Percentiles rank a stretch among this genome's conserved stretches.
phyloP scores from a whole-genome alignment of 495 filamentous ascomycete genomes.

The Opeltia flavorubescens region DNA sequence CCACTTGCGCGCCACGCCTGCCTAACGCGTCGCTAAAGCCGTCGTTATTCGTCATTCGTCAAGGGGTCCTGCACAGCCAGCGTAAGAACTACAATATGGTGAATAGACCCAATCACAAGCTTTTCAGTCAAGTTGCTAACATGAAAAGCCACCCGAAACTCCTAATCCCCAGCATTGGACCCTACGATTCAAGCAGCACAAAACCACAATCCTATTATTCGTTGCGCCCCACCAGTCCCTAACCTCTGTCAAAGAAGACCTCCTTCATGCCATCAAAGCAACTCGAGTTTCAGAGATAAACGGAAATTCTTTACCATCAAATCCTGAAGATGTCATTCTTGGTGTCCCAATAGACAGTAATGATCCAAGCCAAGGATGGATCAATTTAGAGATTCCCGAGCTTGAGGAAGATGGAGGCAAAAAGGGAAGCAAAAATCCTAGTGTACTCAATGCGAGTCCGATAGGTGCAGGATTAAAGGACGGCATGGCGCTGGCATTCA shows the following conservation, averaged over 20 bases:
- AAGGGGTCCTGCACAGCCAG: neutral
- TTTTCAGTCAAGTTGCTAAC: neutral
- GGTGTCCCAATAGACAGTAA: slow-evolving; percentile 39
- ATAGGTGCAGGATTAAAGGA: slow-evolving; percentile 40
- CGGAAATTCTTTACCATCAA: slow-evolving; percentile 30
- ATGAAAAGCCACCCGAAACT: neutral
- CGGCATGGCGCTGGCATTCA: slow-evolving; percentile 56
- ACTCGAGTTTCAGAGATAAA: slow-evolving; percentile 31
- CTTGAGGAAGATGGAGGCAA: slow-evolving; percentile 27
- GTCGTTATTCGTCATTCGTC: no score
- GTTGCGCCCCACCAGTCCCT: slow-evolving; percentile 48
- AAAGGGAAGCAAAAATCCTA: slow-evolving; percentile 25
- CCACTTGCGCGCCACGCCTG: no score
- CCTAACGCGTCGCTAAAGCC: no score
- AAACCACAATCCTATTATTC: slow-evolving; percentile 62
- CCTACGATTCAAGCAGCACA: slow-evolving; percentile 66
- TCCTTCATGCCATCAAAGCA: slow-evolving; percentile 40
- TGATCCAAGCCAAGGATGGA: slow-evolving; percentile 45
- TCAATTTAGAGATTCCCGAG: slow-evolving; percentile 26
- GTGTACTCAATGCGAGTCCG: slow-evolving; percentile 26
- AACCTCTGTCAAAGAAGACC: slow-evolving; percentile 42
- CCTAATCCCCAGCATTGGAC: slow-evolving; percentile 32
- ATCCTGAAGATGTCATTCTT: slow-evolving; percentile 36
- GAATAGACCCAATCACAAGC: neutral
- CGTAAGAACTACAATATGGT: neutral